phyloP scores from a whole-genome alignment of 108 stramenopile genomes.

The Nannochloropsis oceanica region DNA sequence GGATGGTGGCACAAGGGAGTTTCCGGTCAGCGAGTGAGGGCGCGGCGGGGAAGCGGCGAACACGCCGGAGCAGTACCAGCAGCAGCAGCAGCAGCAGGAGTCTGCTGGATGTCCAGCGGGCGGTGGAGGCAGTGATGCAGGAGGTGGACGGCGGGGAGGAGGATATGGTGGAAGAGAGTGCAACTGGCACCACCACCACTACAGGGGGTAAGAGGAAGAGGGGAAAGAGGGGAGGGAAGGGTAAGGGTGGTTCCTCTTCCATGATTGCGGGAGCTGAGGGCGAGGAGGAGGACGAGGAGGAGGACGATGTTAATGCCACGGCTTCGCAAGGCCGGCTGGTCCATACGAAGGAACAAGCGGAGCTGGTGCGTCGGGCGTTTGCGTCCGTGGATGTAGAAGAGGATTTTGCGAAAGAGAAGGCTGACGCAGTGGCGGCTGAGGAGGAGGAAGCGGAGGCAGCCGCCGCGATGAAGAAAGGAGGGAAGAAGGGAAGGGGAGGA shows the following conservation, averaged over 20 bases:
- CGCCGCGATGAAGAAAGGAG: neutral
- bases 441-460: neutral
- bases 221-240: neutral
- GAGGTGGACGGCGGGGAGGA: slow-evolving; percentile 2
- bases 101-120: slow-evolving; percentile 18
- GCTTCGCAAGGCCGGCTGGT: neutral
- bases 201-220: neutral
- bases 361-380: slow-evolving; percentile 78
- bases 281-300: neutral
- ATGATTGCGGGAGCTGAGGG: neutral
- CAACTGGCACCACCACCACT: neutral
- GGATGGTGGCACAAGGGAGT: slow-evolving; percentile 47
- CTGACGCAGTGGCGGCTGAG: slow-evolving; percentile 19
- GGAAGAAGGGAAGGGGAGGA: slow-evolving; percentile 1
- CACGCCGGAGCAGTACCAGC: neutral
- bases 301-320: neutral
- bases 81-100: neutral
- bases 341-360: slow-evolving; percentile 48
- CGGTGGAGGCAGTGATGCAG: slow-evolving; percentile 13
- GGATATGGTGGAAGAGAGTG: neutral
- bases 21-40: neutral
- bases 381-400: slow-evolving; percentile 63
- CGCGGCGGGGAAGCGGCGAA: slow-evolving; percentile 14
- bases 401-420: slow-evolving; percentile 80
- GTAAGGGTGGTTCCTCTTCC: neutral